Evolutionary conservation across 2,329 filamentous ascomycete species (phyloP), one percentile per base, ranked within the genome.

Genomic region (Chrysoporthe austroafricana): DNA sequence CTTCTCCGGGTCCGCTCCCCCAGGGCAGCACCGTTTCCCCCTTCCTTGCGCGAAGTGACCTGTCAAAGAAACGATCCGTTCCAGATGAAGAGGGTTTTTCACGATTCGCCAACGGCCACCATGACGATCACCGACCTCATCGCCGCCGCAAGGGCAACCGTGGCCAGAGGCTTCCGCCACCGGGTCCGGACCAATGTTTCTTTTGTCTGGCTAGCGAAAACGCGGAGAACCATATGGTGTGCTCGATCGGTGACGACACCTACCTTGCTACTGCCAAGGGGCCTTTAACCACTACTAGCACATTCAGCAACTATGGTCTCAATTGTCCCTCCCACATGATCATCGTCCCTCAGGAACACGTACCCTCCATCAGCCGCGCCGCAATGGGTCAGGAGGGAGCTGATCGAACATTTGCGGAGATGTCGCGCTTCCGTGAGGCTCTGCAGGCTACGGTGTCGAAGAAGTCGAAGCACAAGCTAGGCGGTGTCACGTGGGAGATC

Each of bases 251-350:
- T 64, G 90, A 94, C 21, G 91, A 97, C 69, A 86, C 89, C 64
- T 98, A 98, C 77, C 80, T 98, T 65, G 97, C 96, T 39, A 96
- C 91, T 34, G 93, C 96, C 68, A 97, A 97, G 78, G 96, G 96
- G 0, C 94, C 96, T 5, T 84, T 99, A 0, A 90, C 92, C 1
- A 91, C 89, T 1, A 79, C 86, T 0, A 81, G 86, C 8, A 94
- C 90, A 2, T 97, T 94, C 76, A 74, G 78, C 18, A 76, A 83
- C 9, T 82, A 89, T 0, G 86, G 87, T 5, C 84, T 98, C 4
- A 81, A 84, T 32, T 96, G 95, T 75, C 93, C 95, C 0, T 87
- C 89, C 26, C 96, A 99, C 78, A 88, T 97, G 74, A 89, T 99
- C 70, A 95, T 99, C 74, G 95, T 97, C 68, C 94, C 96, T 0